Conservation (phyloP, 2,329 filamentous ascomycete genomes). For the Cercospora berteroae region DNA sequence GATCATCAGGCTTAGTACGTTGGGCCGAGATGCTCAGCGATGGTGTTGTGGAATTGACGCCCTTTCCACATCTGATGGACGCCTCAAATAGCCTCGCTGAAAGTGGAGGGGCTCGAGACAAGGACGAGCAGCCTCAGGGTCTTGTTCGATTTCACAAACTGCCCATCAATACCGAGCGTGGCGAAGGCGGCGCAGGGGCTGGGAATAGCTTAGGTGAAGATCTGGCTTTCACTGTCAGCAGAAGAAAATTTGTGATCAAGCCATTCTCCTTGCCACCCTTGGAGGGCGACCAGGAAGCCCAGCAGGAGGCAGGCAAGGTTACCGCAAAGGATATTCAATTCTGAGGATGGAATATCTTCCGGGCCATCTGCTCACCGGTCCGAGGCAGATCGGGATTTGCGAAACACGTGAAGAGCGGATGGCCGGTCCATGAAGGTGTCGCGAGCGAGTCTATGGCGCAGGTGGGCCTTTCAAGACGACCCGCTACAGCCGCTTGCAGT, state of each 20-base stretch:
- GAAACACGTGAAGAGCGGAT: not conserved
- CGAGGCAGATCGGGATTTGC: not conserved
- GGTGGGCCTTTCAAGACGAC: not conserved
- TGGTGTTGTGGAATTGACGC: conserved; percentile 79
- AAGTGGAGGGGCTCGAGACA: conserved; percentile 52
- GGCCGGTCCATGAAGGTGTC: not conserved
- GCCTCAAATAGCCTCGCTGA: conserved; percentile 47
- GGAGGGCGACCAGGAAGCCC: conserved; percentile 68
- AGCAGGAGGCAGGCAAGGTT: conserved; percentile 51
- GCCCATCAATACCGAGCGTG: conserved; percentile 83
- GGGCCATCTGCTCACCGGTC: not conserved
- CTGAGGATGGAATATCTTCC: conserved; percentile 37
- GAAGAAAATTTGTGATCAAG: conserved; percentile 78
- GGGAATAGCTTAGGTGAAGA: conserved; percentile 69
- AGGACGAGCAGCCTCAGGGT: conserved; percentile 78
- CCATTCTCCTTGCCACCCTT: conserved; percentile 87
- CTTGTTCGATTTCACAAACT: conserved; percentile 79
- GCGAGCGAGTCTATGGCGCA: not conserved
- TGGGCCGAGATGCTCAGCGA: conserved; percentile 86
- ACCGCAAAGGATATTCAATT: conserved; percentile 74
- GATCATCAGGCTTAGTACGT: conserved; percentile 70
- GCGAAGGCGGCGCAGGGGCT: conserved; percentile 70
- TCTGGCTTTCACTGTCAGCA: conserved; percentile 84
- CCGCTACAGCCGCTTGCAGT: not conserved
- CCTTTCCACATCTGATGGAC: conserved; percentile 62